Evolutionary conservation across 768 basidiomycete genomes (phyloP).

Genomic region (Lentinula boryana): DNA sequence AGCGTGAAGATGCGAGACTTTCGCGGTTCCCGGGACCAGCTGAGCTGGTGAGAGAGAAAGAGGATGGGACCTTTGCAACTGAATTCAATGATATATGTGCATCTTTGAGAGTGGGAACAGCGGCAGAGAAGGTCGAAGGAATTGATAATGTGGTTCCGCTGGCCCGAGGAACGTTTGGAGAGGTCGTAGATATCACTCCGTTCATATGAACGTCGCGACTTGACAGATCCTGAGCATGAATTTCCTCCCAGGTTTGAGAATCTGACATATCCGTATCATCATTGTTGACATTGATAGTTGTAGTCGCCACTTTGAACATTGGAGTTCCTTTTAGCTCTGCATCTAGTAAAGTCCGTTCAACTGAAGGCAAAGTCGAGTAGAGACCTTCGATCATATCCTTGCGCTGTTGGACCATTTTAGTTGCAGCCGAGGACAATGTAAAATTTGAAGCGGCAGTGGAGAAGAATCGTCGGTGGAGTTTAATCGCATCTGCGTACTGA

Average conservation of each 20-base stretch:
- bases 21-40: neutral
- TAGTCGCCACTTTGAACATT: neutral
- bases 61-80: neutral
- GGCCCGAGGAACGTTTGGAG: constrained; percentile 10
- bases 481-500: constrained; percentile 65
- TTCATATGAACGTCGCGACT: constrained; percentile 10
- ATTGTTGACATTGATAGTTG: neutral
- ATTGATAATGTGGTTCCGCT: constrained; percentile 8
- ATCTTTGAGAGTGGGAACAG: neutral
- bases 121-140: neutral
- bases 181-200: constrained; percentile 4
- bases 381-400: constrained; percentile 65
- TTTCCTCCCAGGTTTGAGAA: constrained; percentile 64
- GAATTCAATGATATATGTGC: neutral
- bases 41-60: constrained; percentile 1
- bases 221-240: constrained; percentile 8
- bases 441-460: neutral
- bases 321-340: constrained; percentile 38
- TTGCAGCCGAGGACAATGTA: constrained; percentile 30
- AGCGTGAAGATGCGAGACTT: neutral
- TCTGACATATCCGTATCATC: constrained; percentile 25
- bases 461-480: constrained; percentile 59
- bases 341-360: constrained; percentile 61
- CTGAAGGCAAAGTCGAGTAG: constrained; percentile 52
- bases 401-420: constrained; percentile 43